Evolutionary conservation across 108 stramenopile genomes (phyloP), one percentile per base, ranked within the genome.

Genomic region (Cyclotella sp.): DNA sequence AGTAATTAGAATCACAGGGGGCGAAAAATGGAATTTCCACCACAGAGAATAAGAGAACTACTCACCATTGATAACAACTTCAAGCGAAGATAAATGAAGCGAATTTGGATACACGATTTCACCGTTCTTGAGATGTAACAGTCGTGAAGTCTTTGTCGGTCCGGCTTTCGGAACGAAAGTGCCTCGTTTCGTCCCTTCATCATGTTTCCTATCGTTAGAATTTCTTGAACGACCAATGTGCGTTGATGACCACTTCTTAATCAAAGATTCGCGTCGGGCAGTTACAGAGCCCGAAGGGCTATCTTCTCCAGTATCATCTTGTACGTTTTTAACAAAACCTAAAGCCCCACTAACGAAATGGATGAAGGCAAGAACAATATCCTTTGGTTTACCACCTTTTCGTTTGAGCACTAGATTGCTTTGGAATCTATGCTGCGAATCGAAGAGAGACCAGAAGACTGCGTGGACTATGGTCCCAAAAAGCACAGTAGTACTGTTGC

Each of bases 381-480:
- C 44, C 30, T 42, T 22, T 13, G 63, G 44, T 64, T 42, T 45
- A 18, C 43, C 41, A 42, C 63, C 63, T 6, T 73, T 55, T 61
- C 83, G 39, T 30, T 76, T 57, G 34, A 58, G 64, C 26, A 89
- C n/a, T 10, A 42, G 39, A 42, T 84, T 28, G 27, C 57, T 27
- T 27, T 58, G 24, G 22, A 58, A 58, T 58, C 57, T 58, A 15
- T 58, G 57, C 1, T 58, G 57, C 22, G 57, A 58, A 58, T 72
- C 43, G 34, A 70, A 45, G 72, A 53, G 42, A 55, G 22, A 53
- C 86, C 81, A 46, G 86, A 86, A 46, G 58, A 83, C 26, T 72
- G 45, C 9, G 51, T 28, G 0, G 79, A 53, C 1, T 49, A 63
- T 27, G 80, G 24, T 46, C 41, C 75, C 44, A 78, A 40, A 63